phyloP scores from a whole-genome alignment of 2,329 filamentous ascomycete genomes.

The Xylariales sp. region DNA sequence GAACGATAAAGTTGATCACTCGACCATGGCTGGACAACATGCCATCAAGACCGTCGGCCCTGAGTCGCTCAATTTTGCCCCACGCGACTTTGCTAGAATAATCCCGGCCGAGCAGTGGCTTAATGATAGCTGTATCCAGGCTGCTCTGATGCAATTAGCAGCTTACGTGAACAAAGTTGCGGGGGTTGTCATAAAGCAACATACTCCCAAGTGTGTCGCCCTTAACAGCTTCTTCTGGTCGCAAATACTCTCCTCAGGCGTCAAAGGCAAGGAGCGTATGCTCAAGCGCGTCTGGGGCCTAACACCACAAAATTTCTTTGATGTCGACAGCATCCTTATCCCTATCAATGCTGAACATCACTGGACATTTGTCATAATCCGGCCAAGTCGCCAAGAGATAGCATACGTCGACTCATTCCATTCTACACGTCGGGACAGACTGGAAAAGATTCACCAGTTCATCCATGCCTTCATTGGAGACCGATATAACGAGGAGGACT shows the following conservation, averaged over 20 bases:
- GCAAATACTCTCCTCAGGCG: slow-evolving; percentile 41
- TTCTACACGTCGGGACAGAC: slow-evolving; percentile 34
- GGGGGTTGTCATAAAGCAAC: slow-evolving; percentile 42
- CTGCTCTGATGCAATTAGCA: slow-evolving; percentile 57
- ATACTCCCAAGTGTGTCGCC: slow-evolving; percentile 55
- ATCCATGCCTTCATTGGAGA: slow-evolving; percentile 51
- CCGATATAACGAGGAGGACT: slow-evolving; percentile 52
- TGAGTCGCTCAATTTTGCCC: slow-evolving; percentile 45
- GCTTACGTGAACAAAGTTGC: slow-evolving; percentile 52
- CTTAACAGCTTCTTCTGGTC: slow-evolving; percentile 65
- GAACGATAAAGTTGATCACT: slow-evolving; percentile 15
- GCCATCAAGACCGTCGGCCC: slow-evolving; percentile 15
- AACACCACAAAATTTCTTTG: slow-evolving; percentile 55
- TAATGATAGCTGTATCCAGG: slow-evolving; percentile 73
- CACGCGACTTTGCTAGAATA: slow-evolving; percentile 61
- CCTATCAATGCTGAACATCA: slow-evolving; percentile 62
- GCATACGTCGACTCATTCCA: slow-evolving; percentile 67
- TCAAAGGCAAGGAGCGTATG: slow-evolving; percentile 45
- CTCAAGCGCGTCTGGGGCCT: slow-evolving; percentile 53
- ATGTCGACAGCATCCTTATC: slow-evolving; percentile 64
- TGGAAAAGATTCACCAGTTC: slow-evolving; percentile 45
- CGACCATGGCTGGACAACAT: slow-evolving; percentile 5
- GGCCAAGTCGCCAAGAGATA: slow-evolving; percentile 54
- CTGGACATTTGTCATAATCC: slow-evolving; percentile 69
- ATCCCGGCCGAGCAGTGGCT: slow-evolving; percentile 59